A percentile compares a stretch with the other conserved stretches of the same genome.
phyloP scores from a whole-genome alignment of 2,329 filamentous ascomycete genomes.

The Ophiocordyceps robertsii region DNA sequence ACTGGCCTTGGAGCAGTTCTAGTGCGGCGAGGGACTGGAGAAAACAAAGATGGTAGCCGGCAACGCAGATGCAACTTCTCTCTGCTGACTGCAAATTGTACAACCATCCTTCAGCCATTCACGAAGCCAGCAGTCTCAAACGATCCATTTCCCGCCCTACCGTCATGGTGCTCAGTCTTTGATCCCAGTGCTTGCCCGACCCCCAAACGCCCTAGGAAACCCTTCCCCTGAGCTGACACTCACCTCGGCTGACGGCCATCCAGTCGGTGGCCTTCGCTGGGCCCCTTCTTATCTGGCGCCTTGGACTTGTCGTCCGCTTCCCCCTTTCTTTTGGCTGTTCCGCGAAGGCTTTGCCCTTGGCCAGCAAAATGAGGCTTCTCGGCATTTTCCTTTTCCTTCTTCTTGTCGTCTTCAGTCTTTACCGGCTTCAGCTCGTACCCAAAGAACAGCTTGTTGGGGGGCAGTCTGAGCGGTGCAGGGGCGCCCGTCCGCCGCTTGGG shows the following conservation, averaged over 20 bases:
- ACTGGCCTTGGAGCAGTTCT: too few relatives aligned
- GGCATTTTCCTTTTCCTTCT: constrained; percentile 49
- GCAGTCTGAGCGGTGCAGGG: constrained; percentile 71
- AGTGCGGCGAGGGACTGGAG: too few relatives aligned
- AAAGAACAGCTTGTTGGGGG: constrained; percentile 89
- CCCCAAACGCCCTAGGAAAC: too few relatives aligned
- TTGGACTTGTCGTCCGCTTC: constrained; percentile 34
- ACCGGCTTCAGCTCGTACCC: constrained; percentile 87
- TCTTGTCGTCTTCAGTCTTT: constrained; percentile 62
- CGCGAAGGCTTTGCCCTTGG: constrained; percentile 66
- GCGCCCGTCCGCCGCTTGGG: constrained; percentile 51
- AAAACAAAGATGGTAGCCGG: too few relatives aligned
- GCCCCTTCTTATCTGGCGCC: constrained; percentile 30
- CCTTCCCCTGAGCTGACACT: background rate
- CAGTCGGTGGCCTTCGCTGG: constrained; percentile 28
- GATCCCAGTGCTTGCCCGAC: too few relatives aligned
- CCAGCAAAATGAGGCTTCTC: constrained; percentile 68
- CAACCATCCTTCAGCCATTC: too few relatives aligned
- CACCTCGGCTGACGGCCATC: constrained; percentile 24
- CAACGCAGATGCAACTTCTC: too few relatives aligned
- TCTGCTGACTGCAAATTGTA: too few relatives aligned
- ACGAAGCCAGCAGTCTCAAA: too few relatives aligned
- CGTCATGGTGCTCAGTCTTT: too few relatives aligned
- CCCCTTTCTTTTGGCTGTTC: constrained; percentile 58
- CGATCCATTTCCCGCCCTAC: too few relatives aligned